These are phyloP conservation scores for Penicillium arizonense DNA, from an alignment of 495 filamentous ascomycete genomes.

Conservation along the genomic window DNA sequence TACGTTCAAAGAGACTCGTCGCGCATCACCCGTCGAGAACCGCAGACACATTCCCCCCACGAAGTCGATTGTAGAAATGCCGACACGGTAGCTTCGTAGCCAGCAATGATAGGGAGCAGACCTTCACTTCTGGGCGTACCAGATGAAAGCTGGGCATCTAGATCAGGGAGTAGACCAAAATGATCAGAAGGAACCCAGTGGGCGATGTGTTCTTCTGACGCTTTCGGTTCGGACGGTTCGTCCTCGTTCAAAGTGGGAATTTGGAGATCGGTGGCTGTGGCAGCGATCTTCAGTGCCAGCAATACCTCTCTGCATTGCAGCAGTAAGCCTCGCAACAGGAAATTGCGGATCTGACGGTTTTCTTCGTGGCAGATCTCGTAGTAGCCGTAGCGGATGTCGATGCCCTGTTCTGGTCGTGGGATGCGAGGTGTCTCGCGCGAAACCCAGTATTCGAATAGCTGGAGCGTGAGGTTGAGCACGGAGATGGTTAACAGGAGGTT, in stretches of 20 bases:
- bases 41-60: slow-evolving; percentile 32
- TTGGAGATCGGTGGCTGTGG: slow-evolving; percentile 12
- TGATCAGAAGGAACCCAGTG: slow-evolving; percentile 12
- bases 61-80: slow-evolving; percentile 33
- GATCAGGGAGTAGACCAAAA: slow-evolving; percentile 3
- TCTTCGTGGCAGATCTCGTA: slow-evolving; percentile 40
- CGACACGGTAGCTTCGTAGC: slow-evolving; percentile 34
- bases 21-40: slow-evolving; percentile 5
- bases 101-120: slow-evolving; percentile 35
- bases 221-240: slow-evolving; percentile 5
- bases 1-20: slow-evolving; percentile 9
- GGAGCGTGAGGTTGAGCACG: slow-evolving; percentile 32
- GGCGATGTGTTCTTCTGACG: slow-evolving; percentile 1
- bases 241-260: slow-evolving; percentile 11
- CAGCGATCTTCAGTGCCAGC: slow-evolving; percentile 19
- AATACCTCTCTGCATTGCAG: slow-evolving; percentile 32
- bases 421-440: slow-evolving; percentile 25
- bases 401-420: slow-evolving; percentile 16
- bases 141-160: slow-evolving; percentile 6
- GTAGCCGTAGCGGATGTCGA: slow-evolving; percentile 35
- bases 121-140: slow-evolving; percentile 15
- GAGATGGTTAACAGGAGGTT: slow-evolving; percentile 34
- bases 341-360: slow-evolving; percentile 31
- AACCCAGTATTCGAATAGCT: slow-evolving; percentile 38
- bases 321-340: slow-evolving; percentile 30